phyloP scores from a whole-genome alignment of 2,329 filamentous ascomycete species.

The Trichoderma sp. region DNA sequence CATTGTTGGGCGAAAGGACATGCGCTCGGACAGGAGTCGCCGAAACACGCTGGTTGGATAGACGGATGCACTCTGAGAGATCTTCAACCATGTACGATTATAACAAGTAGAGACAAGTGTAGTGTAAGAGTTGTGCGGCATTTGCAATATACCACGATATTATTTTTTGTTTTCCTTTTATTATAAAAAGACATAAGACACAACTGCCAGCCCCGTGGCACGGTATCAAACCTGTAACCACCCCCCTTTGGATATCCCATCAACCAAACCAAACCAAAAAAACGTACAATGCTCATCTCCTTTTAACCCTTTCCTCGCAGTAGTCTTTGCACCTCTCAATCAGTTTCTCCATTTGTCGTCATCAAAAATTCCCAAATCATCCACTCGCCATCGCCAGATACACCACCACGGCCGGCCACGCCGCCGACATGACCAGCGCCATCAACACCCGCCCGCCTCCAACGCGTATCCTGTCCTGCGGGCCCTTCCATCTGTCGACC shows the following conservation, averaged over 20 bases:
- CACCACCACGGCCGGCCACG: constrained; percentile 44
- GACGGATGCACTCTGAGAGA: not conserved
- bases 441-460: constrained; percentile 38
- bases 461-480: constrained; percentile 41
- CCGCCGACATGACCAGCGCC: constrained; percentile 41
- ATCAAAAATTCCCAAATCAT: not conserved
- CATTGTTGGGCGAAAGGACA: constrained; percentile 65
- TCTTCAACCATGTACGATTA: not conserved
- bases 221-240: constrained; percentile 24
- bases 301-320: not conserved
- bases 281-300: not conserved
- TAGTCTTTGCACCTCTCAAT: not conserved
- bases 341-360: not conserved
- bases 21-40: constrained; percentile 44
- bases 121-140: not conserved
- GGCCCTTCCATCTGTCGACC: constrained; percentile 49
- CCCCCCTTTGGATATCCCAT: constrained; percentile 2
- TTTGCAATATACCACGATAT: constrained; percentile 7
- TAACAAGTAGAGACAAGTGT: not conserved
- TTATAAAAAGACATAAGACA: not conserved
- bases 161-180: not conserved
- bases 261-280: not conserved
- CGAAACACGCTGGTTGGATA: constrained; percentile 50
- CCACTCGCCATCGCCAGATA: constrained; percentile 38
- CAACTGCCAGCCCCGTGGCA: constrained; percentile 10